phyloP scores from a whole-genome alignment of 371 early-diverging fungal genomes.

The Mucor plumbeus region DNA sequence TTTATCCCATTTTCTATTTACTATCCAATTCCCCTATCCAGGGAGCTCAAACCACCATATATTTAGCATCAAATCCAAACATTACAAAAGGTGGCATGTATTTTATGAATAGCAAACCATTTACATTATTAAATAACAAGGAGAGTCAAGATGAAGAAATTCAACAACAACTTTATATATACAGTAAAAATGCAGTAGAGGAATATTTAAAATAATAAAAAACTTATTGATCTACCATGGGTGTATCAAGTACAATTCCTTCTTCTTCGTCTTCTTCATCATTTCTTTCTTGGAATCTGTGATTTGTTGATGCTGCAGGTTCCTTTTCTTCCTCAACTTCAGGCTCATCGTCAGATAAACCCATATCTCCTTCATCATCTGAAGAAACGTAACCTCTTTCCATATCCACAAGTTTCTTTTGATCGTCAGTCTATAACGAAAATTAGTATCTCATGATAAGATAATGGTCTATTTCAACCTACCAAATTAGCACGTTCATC shows the following conservation, averaged over 20 bases:
- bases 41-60: slow-evolving; percentile 29
- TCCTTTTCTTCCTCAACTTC: slow-evolving; percentile 21
- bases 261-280: slow-evolving; percentile 34
- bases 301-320: slow-evolving; percentile 2
- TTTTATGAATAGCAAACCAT: slow-evolving; percentile 13
- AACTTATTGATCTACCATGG: slow-evolving; percentile 23
- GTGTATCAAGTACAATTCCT: slow-evolving; percentile 29
- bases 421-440: slow-evolving; percentile 34
- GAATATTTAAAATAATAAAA: slow-evolving; percentile 7
- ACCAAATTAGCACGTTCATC: slow-evolving; percentile 42
- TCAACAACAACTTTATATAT: slow-evolving; percentile 22
- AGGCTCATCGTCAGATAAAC: slow-evolving; percentile 22
- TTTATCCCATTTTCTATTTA: slow-evolving; percentile 15
- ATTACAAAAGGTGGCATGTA: slow-evolving; percentile 10
- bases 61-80: slow-evolving; percentile 18
- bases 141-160: slow-evolving; percentile 6
- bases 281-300: slow-evolving; percentile 33
- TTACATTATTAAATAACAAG: slow-evolving; percentile 2
- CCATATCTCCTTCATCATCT: slow-evolving; percentile 37
- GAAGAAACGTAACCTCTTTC: slow-evolving; percentile 49
- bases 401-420: slow-evolving; percentile 44
- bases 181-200: slow-evolving; percentile 14
- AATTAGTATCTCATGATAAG: background rate
- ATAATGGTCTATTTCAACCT: slow-evolving; percentile 12
- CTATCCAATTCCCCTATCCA: slow-evolving; percentile 18